Conservation (phyloP, 1,284 basidiomycete species). For the Salmacisia buchloeana region DNA sequence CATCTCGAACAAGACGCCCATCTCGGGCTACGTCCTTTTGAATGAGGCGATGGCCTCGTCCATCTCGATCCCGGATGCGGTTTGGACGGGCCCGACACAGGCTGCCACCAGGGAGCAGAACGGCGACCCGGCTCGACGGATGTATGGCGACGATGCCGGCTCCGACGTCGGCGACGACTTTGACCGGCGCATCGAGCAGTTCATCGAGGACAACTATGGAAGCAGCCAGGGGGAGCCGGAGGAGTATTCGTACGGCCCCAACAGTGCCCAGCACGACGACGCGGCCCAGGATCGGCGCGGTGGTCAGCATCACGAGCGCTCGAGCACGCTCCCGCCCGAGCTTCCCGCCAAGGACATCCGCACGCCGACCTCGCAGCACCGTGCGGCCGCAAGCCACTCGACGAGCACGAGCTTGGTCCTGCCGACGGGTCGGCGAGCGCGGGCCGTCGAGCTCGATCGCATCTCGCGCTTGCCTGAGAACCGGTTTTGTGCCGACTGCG, state of each 20-base stretch:
- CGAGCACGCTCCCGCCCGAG: background rate
- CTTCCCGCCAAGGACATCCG: constrained; percentile 7
- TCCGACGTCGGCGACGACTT: constrained; percentile 28
- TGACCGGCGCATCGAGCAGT: constrained; percentile 38
- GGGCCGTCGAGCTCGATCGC: constrained; percentile 47
- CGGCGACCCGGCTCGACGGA: background rate
- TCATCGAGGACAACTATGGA: constrained; percentile 30
- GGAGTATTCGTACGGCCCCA: background rate
- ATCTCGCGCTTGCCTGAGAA: constrained; percentile 51
- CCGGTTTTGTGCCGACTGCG: constrained; percentile 54
- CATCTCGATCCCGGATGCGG: constrained; percentile 15
- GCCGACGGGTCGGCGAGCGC: constrained; percentile 17
- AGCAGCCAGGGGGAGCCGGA: constrained; percentile 7
- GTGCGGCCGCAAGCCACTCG: background rate
- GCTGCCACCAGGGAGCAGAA: background rate
- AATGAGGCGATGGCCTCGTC: constrained; percentile 11
- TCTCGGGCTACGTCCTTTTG: constrained; percentile 31
- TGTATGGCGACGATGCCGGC: background rate
- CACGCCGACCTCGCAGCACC: background rate
- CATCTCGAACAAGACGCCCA: constrained; percentile 46
- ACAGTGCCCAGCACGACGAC: no score
- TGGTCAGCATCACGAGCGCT: background rate
- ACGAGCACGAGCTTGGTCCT: background rate
- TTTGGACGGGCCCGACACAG: background rate
- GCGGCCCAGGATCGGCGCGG: background rate